Percentiles rank a stretch among this genome's conserved stretches.
Conservation (phyloP, 1,139 yeast species). For the Pneumocystis jirovecii region DNA sequence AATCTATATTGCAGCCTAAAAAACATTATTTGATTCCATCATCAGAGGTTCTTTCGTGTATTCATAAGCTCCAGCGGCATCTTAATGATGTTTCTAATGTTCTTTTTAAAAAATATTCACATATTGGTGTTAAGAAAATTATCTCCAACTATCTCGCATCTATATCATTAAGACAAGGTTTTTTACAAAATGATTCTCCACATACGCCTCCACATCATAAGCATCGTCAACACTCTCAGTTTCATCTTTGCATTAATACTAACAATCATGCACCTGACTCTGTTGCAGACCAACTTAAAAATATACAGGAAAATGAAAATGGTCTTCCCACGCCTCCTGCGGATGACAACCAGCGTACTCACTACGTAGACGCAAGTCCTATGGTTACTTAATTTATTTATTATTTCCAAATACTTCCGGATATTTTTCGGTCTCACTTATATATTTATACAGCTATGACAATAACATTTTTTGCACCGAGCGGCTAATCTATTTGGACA, state of each 20-base stretch:
- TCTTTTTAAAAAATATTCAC: slow-evolving; percentile 26
- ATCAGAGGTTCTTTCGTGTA: slow-evolving; percentile 4
- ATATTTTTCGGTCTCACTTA: neutral
- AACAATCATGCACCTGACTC: neutral
- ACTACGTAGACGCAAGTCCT: neutral
- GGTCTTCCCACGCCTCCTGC: slow-evolving; percentile 5
- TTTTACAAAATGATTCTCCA: slow-evolving; percentile 8
- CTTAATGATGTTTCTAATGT: slow-evolving; percentile 21
- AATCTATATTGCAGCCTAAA: slow-evolving; percentile 38
- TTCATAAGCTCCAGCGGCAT: slow-evolving; percentile 15
- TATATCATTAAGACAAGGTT: slow-evolving; percentile 5
- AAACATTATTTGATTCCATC: slow-evolving; percentile 14
- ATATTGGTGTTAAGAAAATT: slow-evolving; percentile 18
- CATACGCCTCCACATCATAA: slow-evolving; percentile 6
- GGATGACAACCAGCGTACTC: neutral
- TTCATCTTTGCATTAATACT: neutral
- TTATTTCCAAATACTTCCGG: neutral
- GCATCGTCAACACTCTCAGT: neutral
- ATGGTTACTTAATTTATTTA: neutral
- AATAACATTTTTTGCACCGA: neutral
- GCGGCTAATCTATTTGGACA: neutral
- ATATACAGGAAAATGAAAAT: neutral
- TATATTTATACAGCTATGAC: neutral
- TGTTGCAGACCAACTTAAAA: neutral
- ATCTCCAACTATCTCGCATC: slow-evolving; percentile 16